Evolutionary conservation across 2,329 filamentous ascomycete genomes (phyloP).

Genomic region (Elsinoe perseae): DNA sequence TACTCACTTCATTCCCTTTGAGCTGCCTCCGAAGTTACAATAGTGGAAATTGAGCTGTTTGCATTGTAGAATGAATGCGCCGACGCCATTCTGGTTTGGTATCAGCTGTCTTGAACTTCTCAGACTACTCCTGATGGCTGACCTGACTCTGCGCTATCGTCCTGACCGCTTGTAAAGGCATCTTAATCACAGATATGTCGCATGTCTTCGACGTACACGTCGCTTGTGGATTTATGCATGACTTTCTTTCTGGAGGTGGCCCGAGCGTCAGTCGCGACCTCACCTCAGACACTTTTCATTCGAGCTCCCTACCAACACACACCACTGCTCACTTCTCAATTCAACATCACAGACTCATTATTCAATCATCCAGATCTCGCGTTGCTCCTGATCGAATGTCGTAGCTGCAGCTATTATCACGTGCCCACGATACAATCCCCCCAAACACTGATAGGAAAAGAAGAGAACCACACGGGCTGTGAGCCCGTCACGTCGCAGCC

Average conservation of each 20-base stretch:
- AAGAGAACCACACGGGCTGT: slow-evolving; percentile 14
- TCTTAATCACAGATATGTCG: no score
- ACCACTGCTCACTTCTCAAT: not conserved
- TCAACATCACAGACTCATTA: not conserved
- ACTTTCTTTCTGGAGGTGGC: not conserved
- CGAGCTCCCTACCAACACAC: not conserved
- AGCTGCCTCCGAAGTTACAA: slow-evolving; percentile 93
- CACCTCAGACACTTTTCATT: not conserved
- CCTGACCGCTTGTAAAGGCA: slow-evolving; percentile 45
- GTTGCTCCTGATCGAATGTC: no score
- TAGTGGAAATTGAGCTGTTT: slow-evolving; percentile 93
- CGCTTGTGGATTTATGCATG: no score
- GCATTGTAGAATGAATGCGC: slow-evolving; percentile 95
- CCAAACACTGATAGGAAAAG: not conserved
- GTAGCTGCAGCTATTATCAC: not conserved
- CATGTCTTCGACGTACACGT: no score
- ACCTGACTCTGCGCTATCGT: slow-evolving; percentile 51
- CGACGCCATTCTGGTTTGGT: slow-evolving; percentile 73
- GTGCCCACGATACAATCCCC: not conserved
- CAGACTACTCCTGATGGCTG: slow-evolving; percentile 24
- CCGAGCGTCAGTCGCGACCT: slow-evolving; percentile 6
- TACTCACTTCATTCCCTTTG: slow-evolving; percentile 82
- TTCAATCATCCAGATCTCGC: not conserved
- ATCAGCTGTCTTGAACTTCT: slow-evolving; percentile 16
- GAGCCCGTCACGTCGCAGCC: slow-evolving; percentile 22